Evolutionary conservation across 345 rosid species (phyloP), one percentile per base, ranked within the genome.

Genomic region (Populus deltoides): DNA sequence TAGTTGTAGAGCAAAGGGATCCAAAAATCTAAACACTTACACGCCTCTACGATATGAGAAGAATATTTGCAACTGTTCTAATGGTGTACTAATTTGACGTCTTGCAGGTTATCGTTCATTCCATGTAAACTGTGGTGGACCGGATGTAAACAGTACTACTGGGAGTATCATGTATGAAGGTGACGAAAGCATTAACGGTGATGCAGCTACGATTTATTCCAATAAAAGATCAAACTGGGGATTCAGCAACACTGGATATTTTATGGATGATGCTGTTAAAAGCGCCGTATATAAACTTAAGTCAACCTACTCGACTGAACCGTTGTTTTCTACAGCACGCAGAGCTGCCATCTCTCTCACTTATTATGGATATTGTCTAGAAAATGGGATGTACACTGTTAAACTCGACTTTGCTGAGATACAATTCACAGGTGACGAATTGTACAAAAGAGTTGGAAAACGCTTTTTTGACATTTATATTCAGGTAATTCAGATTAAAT

Each of bases 381-480:
- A 41, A 69, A 69, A 69, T 41, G 72, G 72, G 9, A n/a, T 22
- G 22, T 69, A 69, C 55, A 69, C 53, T 69, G 72, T 69, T 41
- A 24, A 39, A 69, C 72, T 69, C 2, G 69, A 86, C 66, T 69
- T 69, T 69, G 72, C 53, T 41, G 77, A 74, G 68, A 41, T 74
- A 38, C 49, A 55, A 24, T 74, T 74, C 1, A 39, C 35, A 12
- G 55, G 12, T 13, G 62, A 29, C 8, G 2, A 65, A 8, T 8
- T 10, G 2, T 43, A 45, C 22, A 11, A 75, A 8, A 66, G 43
- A 10, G 39, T 65, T 18, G 71, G 29, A 27, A 65, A 20, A 18
- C 62, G 78, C 12, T 0, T 43, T 2, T 75, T 75, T 75, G 61
- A 75, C 33, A 66, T 75, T 27, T 75, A 43, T 41, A 15, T 75